Base-by-base conservation (phyloP, 2,329 filamentous ascomycete genomes). In the Phaeosphaeriaceae sp. region DNA sequence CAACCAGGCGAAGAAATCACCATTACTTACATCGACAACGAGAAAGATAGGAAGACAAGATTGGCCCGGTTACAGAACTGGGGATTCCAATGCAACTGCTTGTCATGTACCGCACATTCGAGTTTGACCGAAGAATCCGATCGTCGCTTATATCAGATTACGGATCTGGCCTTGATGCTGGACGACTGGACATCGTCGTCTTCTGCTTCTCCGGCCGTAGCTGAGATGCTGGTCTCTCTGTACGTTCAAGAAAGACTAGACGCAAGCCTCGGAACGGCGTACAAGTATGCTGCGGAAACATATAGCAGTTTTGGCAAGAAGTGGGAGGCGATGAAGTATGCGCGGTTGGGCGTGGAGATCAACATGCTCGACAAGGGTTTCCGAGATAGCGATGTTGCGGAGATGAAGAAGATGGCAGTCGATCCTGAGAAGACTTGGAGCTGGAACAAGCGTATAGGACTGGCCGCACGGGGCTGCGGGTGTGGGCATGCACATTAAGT, bases 21-120 rank as follows among this genome's bases (percentile, higher is more conserved):
- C 0, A 79, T 81, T 54, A 79, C 79, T 5, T 81, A 81, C 56
- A 73, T 79, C 22, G 75, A 79, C 60, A 74, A 77, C 44, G 74
- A 79, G 53, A 62, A 67, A 19, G 54, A 60, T 6, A 66, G 75
- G 1, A 61, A 60, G 1, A 66, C 65, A 20, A 73, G 79, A 27
- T 70, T 77, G 62, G 57, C 53, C 1, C 65, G 73, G 19, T 64
- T 78, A 3, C 66, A 72, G 9, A 76, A 75, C 27, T 78, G 79
- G 71, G 78, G 78, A 0, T 81, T 81, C 55, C 66, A 72, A 9
- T 81, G 79, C 62, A 54, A 55, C 3, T 81, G 79, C 62, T 63
- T 71, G 3, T 63, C 73, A 10, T 81, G 79, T 55, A 69, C 70
- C 6, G 69, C 76, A 6, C 67, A 77, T 9, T 63, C 70, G 1